Conservation (phyloP, 495 filamentous ascomycete species). For the Corynascus novoguineensis region DNA sequence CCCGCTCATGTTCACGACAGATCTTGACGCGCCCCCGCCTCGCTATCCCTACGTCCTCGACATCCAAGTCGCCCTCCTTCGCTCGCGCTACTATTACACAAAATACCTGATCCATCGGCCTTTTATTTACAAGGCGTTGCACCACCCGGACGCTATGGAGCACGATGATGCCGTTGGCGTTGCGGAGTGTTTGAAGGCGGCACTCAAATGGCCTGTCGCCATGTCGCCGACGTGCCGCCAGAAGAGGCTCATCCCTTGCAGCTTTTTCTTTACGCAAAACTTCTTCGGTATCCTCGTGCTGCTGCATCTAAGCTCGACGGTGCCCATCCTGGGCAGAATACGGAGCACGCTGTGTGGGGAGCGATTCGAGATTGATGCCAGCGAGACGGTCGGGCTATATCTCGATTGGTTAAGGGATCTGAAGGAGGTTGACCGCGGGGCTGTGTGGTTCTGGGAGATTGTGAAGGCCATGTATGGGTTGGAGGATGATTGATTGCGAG, state of each 20-base stretch:
- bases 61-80: constrained; percentile 50
- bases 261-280: constrained; percentile 56
- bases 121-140: constrained; percentile 57
- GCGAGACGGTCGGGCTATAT: constrained; percentile 44
- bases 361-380: constrained; percentile 43
- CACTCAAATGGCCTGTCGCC: constrained; percentile 51
- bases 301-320: constrained; percentile 46
- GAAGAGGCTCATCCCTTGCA: constrained; percentile 52
- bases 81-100: constrained; percentile 55
- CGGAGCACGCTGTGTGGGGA: constrained; percentile 38
- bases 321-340: constrained; percentile 44
- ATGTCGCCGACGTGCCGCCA: constrained; percentile 51
- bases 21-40: constrained; percentile 40
- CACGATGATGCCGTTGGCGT: constrained; percentile 47
- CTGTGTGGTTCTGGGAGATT: constrained; percentile 50
- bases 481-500: constrained; percentile 22
- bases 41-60: constrained; percentile 47
- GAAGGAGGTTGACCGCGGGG: constrained; percentile 42
- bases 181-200: constrained; percentile 47
- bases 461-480: constrained; percentile 40
- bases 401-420: constrained; percentile 53
- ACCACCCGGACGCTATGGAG: constrained; percentile 50
- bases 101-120: constrained; percentile 55
- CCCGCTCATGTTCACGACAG: constrained; percentile 45
- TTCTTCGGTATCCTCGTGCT: constrained; percentile 53